Base-by-base conservation (phyloP, 1,139 yeast genomes). In the Lodderomyces jiufengensis region DNA sequence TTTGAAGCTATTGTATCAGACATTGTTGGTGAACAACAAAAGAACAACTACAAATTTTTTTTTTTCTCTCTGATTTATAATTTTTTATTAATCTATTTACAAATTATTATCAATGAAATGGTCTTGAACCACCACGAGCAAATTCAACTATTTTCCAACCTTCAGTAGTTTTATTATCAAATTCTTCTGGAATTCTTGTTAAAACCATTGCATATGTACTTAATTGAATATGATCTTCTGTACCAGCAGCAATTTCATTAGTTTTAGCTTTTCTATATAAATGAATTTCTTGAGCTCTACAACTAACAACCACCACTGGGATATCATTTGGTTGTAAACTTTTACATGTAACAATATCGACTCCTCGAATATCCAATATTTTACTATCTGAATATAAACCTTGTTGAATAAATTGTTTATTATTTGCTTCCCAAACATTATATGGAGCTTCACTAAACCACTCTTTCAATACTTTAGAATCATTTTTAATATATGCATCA, bases 401-500 rank as follows among this genome's bases (percentile, higher is more conserved):
- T 61, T 90, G 95, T 54, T 90, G 95, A 52, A 84, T 78, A 59
- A 88, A 82, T 55, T 86, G 95, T 63, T 94, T 94, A 57, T 92
- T 88, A 59, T 84, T 87, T 27, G 97, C 95, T 48, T 85, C 79
- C 79, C 95, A 88, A 38, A 94, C 95, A 57, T 92, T 90, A 66
- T 70, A 88, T 26, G 98, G 97, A 23, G 97, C 97, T 63, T 94
- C 98, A 37, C 95, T 84, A 43, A 94, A 76, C 99, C 99, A 94
- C 50, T 71, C 68, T 59, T 90, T 85, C 56, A 94, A 73, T 18
- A 82, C 82, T 36, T 73, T 74, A 46, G 80, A 90, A 51, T 94
- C 97, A 47, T 96, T 96, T 54, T 84, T 84, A 46, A 87, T 87
- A 64, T 88, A 90, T 3, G 98, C 97, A 57, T 94, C 99, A 54